Percentiles rank a stretch among this genome's conserved stretches.
These are phyloP conservation scores for Capsicum baccatum DNA, from an alignment of 257 asterid genomes.

Conservation along the genomic window DNA sequence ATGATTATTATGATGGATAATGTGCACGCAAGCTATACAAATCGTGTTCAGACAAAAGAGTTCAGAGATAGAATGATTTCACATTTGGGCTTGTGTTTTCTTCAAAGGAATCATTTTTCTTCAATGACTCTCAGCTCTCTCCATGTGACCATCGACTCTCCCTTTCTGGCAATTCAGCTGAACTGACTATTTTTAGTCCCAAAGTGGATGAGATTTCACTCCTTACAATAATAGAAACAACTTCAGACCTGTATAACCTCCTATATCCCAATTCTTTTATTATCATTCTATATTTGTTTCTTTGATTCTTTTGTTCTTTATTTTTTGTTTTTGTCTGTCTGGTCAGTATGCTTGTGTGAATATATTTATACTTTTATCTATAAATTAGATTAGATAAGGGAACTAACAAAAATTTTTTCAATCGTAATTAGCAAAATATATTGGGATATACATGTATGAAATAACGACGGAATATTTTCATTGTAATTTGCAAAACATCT, in stretches of 20 bases:
- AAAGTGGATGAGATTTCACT: conserved; percentile 94
- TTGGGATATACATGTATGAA: too few relatives aligned
- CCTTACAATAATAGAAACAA: conserved; percentile 69
- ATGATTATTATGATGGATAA: conserved; percentile 36
- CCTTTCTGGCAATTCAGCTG: conserved; percentile 49
- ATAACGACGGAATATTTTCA: too few relatives aligned
- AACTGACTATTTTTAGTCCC: conserved; percentile 81
- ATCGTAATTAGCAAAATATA: too few relatives aligned
- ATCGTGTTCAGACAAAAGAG: conserved; percentile 67
- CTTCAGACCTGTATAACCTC: conserved; percentile 52
- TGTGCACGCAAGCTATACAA: conserved; percentile 59
- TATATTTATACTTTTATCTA: background rate
- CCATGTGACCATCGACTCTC: conserved; percentile 86
- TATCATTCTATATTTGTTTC: background rate
- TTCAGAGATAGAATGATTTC: conserved; percentile 75
- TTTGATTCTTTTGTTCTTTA: too few relatives aligned
- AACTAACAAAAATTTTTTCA: background rate
- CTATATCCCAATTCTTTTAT: background rate
- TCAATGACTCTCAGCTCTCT: conserved; percentile 83
- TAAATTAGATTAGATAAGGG: background rate
- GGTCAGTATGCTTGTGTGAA: background rate
- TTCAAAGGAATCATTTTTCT: conserved; percentile 67
- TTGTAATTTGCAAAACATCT: too few relatives aligned
- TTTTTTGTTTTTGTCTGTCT: too few relatives aligned
- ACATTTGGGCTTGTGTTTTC: conserved; percentile 84